Evolutionary conservation across 768 basidiomycete species (phyloP), one percentile per base, ranked within the genome.

Genomic region (Leccinum pellstonianum): DNA sequence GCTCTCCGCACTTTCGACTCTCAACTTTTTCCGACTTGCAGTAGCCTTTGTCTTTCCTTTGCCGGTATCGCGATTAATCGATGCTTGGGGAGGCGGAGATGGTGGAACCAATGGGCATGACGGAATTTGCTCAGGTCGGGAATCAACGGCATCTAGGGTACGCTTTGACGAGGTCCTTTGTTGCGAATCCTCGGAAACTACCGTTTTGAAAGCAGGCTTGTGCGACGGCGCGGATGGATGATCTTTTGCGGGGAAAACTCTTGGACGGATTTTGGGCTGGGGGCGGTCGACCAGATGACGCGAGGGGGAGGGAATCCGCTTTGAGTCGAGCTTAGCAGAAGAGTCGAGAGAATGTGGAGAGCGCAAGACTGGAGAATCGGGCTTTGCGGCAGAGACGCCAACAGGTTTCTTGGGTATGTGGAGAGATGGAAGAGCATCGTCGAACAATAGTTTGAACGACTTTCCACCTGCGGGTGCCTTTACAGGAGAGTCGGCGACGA

Each of bases 401-500:
- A 51, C 35, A 55, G 21, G 58, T 29, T 60, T 73, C 59, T 60
- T 73, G 1, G 62, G 46, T 17, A 64, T 23, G 58, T 59, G 38
- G 51, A 64, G 62, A 21, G 61, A 35, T 3, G 69, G 66, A 43
- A 69, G 61, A 55, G 82, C 81, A 55, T 83, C 81, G 27, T 89
- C 83, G 68, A 93, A 93, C 50, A 93, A 73, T 29, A 82, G 72
- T 62, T 82, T 85, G 76, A 91, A 93, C 3, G 79, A 79, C 69
- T 83, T 87, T 54, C 80, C 80, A 49, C 81, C 81, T 25, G 75
- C 74, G 3, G 80, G 79, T 21, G 76, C 76, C 70, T 92, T 92
- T 55, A 85, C 77, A 9, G 91, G 91, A 5, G 91, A 90, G 67
- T 91, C 85, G 33, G 79, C 83, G 5, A 93, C 78, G 68, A 88